A percentile compares a stretch with the other conserved stretches of the same genome.
These are phyloP conservation scores for Solanum raphanifolium DNA, from an alignment of 257 asterid species.

Conservation along the genomic window DNA sequence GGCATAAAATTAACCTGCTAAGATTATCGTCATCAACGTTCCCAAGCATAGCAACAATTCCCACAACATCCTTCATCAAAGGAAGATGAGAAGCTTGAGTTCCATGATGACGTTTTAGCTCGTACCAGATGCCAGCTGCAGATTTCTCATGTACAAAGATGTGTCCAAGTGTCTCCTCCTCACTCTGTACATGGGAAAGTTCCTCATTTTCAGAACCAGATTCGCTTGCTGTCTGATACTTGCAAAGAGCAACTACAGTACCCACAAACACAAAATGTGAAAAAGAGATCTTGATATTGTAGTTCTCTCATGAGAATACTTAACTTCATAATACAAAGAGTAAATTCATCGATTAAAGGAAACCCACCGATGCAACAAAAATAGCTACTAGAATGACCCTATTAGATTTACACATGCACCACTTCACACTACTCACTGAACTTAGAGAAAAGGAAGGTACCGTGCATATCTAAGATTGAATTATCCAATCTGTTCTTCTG, in stretches of 20 bases:
- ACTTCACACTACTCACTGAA: background rate
- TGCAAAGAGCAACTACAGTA: conserved; percentile 48
- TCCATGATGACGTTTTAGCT: conserved; percentile 30
- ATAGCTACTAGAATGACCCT: background rate
- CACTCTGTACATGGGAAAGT: conserved; percentile 14
- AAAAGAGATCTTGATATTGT: background rate
- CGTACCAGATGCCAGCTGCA: conserved; percentile 55
- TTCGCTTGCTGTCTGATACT: conserved; percentile 27
- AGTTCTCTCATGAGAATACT: background rate
- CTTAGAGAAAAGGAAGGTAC: conserved; percentile 12
- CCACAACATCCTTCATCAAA: conserved; percentile 49
- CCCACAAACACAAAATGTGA: background rate
- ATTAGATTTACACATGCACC: background rate
- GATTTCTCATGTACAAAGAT: conserved; percentile 44
- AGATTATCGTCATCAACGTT: conserved; percentile 52
- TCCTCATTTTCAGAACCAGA: conserved; percentile 19
- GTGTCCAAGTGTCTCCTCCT: conserved; percentile 31
- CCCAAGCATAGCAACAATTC: conserved; percentile 72
- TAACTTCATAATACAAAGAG: background rate
- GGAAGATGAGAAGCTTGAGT: conserved; percentile 32
- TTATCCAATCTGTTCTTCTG: conserved; percentile 40
- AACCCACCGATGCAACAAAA: background rate
- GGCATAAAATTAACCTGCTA: conserved; percentile 50
- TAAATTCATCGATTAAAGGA: background rate
- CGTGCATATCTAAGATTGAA: conserved; percentile 54